Base-by-base conservation (phyloP, 495 filamentous ascomycete genomes). In the Aspergillus incahuasiensis region DNA sequence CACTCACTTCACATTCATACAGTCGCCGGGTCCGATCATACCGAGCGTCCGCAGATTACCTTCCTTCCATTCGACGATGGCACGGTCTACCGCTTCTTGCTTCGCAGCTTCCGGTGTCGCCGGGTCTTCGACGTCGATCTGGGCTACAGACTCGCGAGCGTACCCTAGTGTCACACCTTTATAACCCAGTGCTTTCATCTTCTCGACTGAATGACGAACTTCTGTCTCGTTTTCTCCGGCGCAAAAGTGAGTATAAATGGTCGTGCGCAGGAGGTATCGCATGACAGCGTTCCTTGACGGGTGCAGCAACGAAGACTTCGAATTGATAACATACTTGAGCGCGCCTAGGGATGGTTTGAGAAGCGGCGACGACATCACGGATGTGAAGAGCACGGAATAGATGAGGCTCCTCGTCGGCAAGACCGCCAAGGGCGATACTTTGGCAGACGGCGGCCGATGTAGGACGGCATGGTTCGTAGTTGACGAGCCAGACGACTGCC, bases 201-300 rank as follows among this genome's bases (percentile, higher is more conserved):
- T 68, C 20, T 75, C 63, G 40, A 88, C 79, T 0, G 85, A 89
- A 25, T 56, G 62, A 6, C 67, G 62, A 22, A 92, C 85, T 65
- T 91, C 86, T 1, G 58, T 51, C 0, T 76, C 68, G 43, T 82
- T 86, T 63, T 86, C 83, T 18, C 90, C 90, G 1, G 87, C 87
- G 65, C 90, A 95, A 67, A 92, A 95, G 62, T 95, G 88, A 51
- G 81, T 80, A 66, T 95, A 95, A 64, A 95, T 90, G 0, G 88
- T 92, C 52, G 83, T 78, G 56, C 88, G 86, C 28, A 95, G 75
- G 32, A 88, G 65, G 56, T 71, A 71, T 43, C 76, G 70, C 13
- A 86, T 74, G 16, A 84, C 9, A 0, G 75, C 77, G 55, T 87
- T 87, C 30, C 64, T 68, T 56, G 83, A 79, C 3, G 83, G 82